A percentile compares a stretch with the other conserved stretches of the same genome.
These are phyloP conservation scores for Mycena capillaripes DNA, from an alignment of 768 basidiomycete genomes.

Conservation along the genomic window DNA sequence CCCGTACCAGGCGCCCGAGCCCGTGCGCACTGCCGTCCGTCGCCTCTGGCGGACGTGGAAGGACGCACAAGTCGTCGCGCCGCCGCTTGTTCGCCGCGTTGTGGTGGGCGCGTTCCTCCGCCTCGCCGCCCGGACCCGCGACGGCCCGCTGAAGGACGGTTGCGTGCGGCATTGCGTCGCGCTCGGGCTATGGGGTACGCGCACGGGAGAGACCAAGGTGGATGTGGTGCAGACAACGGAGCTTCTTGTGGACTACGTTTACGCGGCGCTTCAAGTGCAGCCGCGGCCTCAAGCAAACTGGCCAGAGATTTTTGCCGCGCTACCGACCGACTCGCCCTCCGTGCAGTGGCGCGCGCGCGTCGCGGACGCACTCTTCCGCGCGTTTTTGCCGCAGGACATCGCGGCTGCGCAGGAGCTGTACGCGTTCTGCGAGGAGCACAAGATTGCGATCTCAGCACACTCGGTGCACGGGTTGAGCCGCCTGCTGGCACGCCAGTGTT, in stretches of 20 bases:
- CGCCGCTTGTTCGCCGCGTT: constrained; percentile 48
- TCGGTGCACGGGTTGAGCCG: constrained; percentile 48
- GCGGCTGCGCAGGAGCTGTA: constrained; percentile 51
- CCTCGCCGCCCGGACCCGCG: constrained; percentile 55
- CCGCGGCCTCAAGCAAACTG: constrained; percentile 46
- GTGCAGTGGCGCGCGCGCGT: constrained; percentile 44
- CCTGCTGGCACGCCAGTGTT: constrained; percentile 46
- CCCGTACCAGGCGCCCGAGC: constrained; percentile 25
- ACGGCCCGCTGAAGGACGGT: constrained; percentile 51
- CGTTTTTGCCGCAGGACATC: constrained; percentile 47
- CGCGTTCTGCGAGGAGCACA: constrained; percentile 42
- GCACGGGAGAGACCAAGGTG: constrained; percentile 27
- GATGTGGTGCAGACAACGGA: constrained; percentile 46
- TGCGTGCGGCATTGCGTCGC: constrained; percentile 51
- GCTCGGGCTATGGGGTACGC: constrained; percentile 45
- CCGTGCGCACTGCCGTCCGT: constrained; percentile 34
- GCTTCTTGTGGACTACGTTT: constrained; percentile 52
- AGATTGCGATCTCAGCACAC: constrained; percentile 40
- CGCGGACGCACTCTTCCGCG: constrained; percentile 39
- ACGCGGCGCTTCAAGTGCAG: constrained; percentile 27
- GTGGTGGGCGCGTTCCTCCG: constrained; percentile 61
- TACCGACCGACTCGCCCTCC: constrained; percentile 44
- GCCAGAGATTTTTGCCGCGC: constrained; percentile 46
- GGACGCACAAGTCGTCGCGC: constrained; percentile 33
- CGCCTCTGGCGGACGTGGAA: constrained; percentile 61